These are phyloP conservation scores for Stropharia rugosoannulata DNA, from an alignment of 768 basidiomycete species.

Conservation along the genomic window DNA sequence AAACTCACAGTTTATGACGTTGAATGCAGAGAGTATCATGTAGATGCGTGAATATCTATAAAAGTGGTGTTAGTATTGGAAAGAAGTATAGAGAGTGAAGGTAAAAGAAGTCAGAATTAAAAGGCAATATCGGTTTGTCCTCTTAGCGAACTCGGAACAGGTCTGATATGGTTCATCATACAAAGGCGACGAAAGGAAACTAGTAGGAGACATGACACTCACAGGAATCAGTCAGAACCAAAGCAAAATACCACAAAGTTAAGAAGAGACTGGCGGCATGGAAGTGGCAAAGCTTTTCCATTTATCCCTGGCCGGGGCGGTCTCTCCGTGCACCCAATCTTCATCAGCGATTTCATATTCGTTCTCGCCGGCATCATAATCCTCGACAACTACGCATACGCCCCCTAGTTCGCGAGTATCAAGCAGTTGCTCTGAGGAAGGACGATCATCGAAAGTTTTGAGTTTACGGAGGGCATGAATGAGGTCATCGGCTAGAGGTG, in stretches of 20 bases:
- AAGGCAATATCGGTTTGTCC: constrained; percentile 69
- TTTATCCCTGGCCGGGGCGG: constrained; percentile 47
- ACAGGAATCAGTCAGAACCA: constrained; percentile 3
- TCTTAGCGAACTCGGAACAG: constrained; percentile 69
- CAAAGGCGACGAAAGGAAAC: constrained; percentile 15
- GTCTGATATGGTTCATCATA: constrained; percentile 73
- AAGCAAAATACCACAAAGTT: constrained; percentile 12
- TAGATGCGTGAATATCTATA: constrained; percentile 9
- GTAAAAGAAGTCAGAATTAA: constrained; percentile 45
- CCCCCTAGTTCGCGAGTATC: constrained; percentile 70
- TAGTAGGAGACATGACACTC: constrained; percentile 7
- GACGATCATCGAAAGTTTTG: constrained; percentile 45
- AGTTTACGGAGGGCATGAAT: constrained; percentile 75
- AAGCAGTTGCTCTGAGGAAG: constrained; percentile 55
- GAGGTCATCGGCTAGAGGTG: constrained; percentile 86
- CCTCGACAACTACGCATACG: constrained; percentile 78
- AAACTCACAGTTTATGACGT: constrained; percentile 34
- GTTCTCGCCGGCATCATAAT: constrained; percentile 49
- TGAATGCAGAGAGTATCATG: constrained; percentile 7
- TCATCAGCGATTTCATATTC: constrained; percentile 42
- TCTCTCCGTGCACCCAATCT: constrained; percentile 67
- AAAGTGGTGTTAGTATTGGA: constrained; percentile 12
- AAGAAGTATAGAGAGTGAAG: constrained; percentile 27
- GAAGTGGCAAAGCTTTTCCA: constrained; percentile 56
- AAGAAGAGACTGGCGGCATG: constrained; percentile 49